Percentiles rank a stretch among this genome's conserved stretches.
phyloP scores from a whole-genome alignment of 129 eudicot genomes.

The Pseudognaphalium luteoalbum region DNA sequence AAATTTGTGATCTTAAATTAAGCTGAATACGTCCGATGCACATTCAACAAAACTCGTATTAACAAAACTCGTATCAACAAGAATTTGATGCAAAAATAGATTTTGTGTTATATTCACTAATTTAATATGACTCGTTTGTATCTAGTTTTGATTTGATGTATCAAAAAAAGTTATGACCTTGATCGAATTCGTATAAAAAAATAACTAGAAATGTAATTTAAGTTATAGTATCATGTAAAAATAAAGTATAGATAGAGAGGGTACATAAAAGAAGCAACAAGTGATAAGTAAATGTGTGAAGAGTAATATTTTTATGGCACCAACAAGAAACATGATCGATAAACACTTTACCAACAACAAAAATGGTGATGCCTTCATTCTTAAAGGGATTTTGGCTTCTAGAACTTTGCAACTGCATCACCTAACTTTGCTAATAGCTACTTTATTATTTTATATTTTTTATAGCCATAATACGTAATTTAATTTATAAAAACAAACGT shows the following conservation, averaged over 20 bases:
- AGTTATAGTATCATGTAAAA: neutral
- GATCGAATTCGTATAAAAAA: neutral
- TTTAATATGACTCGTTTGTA: too few relatives aligned
- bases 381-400: slow-evolving; percentile 6
- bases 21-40: too few relatives aligned
- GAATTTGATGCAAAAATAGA: too few relatives aligned
- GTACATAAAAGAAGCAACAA: neutral
- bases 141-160: too few relatives aligned
- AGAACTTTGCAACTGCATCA: neutral
- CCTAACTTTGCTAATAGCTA: neutral
- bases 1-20: too few relatives aligned
- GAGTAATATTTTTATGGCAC: neutral
- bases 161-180: neutral
- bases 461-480: neutral
- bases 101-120: too few relatives aligned
- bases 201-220: neutral
- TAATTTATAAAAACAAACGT: neutral
- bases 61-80: too few relatives aligned
- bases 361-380: neutral
- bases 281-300: neutral
- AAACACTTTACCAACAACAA: neutral
- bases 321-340: neutral
- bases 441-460: too few relatives aligned
- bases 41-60: too few relatives aligned
- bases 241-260: neutral